phyloP scores from a whole-genome alignment of 2,329 filamentous ascomycete species.

The Fusarium siculi region DNA sequence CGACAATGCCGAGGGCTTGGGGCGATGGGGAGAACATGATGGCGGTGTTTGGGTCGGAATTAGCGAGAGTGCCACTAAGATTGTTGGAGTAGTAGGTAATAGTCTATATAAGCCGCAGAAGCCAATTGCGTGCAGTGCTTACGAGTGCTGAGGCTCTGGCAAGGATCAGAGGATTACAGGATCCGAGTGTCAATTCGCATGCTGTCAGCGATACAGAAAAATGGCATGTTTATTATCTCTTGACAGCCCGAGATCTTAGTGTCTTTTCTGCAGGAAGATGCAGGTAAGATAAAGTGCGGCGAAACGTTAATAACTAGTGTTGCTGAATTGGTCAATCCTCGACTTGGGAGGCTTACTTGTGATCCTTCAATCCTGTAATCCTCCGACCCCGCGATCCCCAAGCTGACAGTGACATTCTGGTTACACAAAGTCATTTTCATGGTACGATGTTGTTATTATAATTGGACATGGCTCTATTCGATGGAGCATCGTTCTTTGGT shows the following conservation, averaged over 20 bases:
- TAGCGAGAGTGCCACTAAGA: neutral
- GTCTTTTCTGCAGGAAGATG: neutral
- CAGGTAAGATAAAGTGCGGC: neutral
- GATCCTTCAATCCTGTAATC: slow-evolving; percentile 4
- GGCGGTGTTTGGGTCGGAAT: neutral
- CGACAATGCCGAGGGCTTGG: neutral
- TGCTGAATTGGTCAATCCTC: neutral
- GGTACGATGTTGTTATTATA: neutral
- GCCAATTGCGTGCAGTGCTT: neutral
- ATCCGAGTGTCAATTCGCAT: neutral
- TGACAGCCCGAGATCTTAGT: fast-evolving
- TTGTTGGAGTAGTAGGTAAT: neutral
- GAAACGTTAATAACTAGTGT: neutral
- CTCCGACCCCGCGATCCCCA: neutral
- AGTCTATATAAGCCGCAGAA: neutral
- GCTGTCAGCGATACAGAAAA: neutral
- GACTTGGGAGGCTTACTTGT: neutral
- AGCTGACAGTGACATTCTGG: neutral
- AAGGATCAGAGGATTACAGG: neutral
- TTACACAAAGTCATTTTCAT: neutral
- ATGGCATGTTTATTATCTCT: neutral
- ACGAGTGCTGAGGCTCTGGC: neutral
- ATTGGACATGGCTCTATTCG: neutral
- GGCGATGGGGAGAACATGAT: neutral
- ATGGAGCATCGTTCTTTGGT: neutral